Base-by-base conservation (phyloP, 176 grass and related monocot species). In the Hyparrhenia diplandra region DNA sequence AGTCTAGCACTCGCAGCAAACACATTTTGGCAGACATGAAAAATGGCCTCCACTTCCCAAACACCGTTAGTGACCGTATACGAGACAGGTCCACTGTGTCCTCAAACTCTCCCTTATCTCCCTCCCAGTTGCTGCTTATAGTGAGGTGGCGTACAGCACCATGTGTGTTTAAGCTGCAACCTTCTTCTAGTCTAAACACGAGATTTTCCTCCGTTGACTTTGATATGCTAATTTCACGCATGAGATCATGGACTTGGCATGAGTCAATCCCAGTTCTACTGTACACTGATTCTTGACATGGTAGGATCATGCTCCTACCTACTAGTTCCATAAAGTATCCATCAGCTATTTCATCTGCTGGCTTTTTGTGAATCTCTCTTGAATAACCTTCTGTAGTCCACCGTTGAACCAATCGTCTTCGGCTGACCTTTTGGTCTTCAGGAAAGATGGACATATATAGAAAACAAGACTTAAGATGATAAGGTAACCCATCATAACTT, bases 1-100 rank as follows among this genome's bases (percentile, higher is more conserved):
- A 18, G n/a, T 91, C 84, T 2, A 91, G 31, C 13, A 91, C 84
- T 13, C 84, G 54, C 8, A 91, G 24, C 31, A 87, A 12, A 5
- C 37, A 57, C 84, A 87, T 80, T 4, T 62, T 82, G 1, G 25
- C 1, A 17, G 52, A 89, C 23, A 39, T 25, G 10, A 62, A 27
- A 32, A 37, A 70, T 14, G 58, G 2, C 4, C 8, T 13, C 20
- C 60, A 41, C 31, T 79, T 16, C 0, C 84, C 75, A 24, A 87
- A 87, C 0, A 69, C 34, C 0, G 85, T 80, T 2, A 91, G 17
- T 6, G 87, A 91, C 25, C 76, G 41, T 17, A 87, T 1, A 9
- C 42, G 62, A 0, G 74, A 81, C 1, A 81, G 13, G 17, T 80
- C 32, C 28, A 63, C 4, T n/a, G 20, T 9, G 5, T 17, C 65